These are phyloP conservation scores for Pseudogymnoascus sp. DNA, from an alignment of 2,329 filamentous ascomycete species.

Conservation along the genomic window DNA sequence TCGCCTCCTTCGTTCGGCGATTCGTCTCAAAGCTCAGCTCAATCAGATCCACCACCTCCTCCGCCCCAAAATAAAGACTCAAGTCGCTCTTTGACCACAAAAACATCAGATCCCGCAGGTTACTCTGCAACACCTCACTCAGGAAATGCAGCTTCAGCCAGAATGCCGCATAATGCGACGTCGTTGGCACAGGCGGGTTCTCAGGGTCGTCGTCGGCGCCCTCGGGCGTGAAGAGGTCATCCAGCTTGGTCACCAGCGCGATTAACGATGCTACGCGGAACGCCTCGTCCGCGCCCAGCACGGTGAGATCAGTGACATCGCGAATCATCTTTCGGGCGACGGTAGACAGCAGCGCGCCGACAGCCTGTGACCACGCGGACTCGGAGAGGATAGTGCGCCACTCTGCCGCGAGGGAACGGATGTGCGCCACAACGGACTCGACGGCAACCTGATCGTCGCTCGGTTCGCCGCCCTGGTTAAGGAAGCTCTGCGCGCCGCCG, in stretches of 20 bases:
- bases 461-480: slow-evolving; percentile 39
- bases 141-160: slow-evolving; percentile 59
- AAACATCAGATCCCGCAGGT: slow-evolving; percentile 53
- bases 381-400: slow-evolving; percentile 52
- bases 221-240: slow-evolving; percentile 49
- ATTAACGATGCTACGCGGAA: slow-evolving; percentile 54
- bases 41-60: slow-evolving; percentile 55
- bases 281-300: slow-evolving; percentile 55
- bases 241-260: slow-evolving; percentile 45
- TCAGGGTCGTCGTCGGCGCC: slow-evolving; percentile 3
- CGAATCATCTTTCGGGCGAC: slow-evolving; percentile 50
- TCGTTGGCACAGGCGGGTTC: slow-evolving; percentile 41
- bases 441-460: slow-evolving; percentile 41
- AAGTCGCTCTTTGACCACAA: slow-evolving; percentile 59
- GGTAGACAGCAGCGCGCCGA: slow-evolving; percentile 51
- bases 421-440: slow-evolving; percentile 43
- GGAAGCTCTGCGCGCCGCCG: slow-evolving; percentile 50
- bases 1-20: slow-evolving; percentile 46
- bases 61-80: slow-evolving; percentile 51
- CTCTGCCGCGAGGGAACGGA: slow-evolving; percentile 43
- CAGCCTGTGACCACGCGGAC: slow-evolving; percentile 54
- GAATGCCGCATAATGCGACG: slow-evolving; percentile 50
- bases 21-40: slow-evolving; percentile 58
- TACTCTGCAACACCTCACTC: slow-evolving; percentile 56
- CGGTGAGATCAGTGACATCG: slow-evolving; percentile 53